Conservation (phyloP, 306 rosid genomes). For the Dryas octopetala region DNA sequence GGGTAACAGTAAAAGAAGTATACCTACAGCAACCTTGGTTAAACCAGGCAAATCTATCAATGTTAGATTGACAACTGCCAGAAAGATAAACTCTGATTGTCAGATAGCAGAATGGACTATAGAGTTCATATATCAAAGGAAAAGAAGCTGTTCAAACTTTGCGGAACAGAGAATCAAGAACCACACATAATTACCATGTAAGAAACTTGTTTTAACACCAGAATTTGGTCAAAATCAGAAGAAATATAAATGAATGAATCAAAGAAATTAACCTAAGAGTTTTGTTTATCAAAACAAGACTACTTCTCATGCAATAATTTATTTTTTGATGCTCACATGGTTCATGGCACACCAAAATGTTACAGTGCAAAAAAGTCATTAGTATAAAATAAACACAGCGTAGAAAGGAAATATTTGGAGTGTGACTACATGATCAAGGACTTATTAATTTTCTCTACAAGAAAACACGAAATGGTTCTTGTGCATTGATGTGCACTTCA, state of each 20-base stretch:
- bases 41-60: slow-evolving; percentile 62
- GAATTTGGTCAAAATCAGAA: background rate
- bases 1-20: slow-evolving; percentile 3
- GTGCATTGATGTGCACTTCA: background rate
- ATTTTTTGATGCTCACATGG: background rate
- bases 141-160: background rate
- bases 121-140: background rate
- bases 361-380: no score
- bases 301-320: background rate
- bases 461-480: background rate
- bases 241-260: background rate
- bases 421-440: background rate
- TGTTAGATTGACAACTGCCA: slow-evolving; percentile 63
- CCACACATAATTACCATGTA: background rate
- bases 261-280: slow-evolving; percentile 13
- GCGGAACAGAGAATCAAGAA: background rate
- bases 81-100: slow-evolving; percentile 21
- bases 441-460: background rate
- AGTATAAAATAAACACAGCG: background rate
- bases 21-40: slow-evolving; percentile 71
- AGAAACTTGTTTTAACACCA: slow-evolving; percentile 1
- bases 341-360: no score
- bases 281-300: slow-evolving; percentile 14
- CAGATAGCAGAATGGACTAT: slow-evolving; percentile 20
- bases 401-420: background rate